Base-by-base conservation (phyloP, 2,329 filamentous ascomycete species). In the Xylariaceae sp. region DNA sequence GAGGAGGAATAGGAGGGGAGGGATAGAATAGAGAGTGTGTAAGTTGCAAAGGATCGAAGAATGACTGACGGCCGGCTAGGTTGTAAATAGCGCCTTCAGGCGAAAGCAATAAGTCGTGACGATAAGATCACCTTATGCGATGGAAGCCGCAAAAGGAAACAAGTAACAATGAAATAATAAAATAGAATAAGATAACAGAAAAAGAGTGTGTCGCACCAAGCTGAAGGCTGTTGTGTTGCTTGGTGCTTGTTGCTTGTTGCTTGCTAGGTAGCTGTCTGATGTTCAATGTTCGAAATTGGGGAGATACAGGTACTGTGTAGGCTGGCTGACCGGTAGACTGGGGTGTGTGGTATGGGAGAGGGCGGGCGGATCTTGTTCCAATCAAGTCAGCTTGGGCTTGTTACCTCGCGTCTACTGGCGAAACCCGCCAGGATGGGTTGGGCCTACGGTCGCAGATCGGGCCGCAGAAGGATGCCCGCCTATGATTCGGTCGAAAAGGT, bases 391-490 rank as follows among this genome's bases (percentile, higher is more conserved):
- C 59, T 60, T 65, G 59, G 62, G 54, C 52, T 57, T 57, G 58
- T 56, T 19, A 59, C 56, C 48, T 64, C 60, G 62, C 65, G 64
- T 59, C 61, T 66, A 67, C 65, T 63, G 57, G 60, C 54, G 65
- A 64, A 68, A 70, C 67, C 69, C 69, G 65, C 65, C 67, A 69
- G 67, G 59, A 66, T 63, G 67, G 32, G 67, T 61, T 58, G 63
- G 63, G 57, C 49, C 58, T 58, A 59, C 56, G 68, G 69, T 65
- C 67, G 69, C 69, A 71, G 68, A 62, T 65, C 61, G 62, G 69
- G 69, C 68, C 69, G 69, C 69, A 71, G 69, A 69, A 65, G 61
- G 62, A 62, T 65, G 61, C 50, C 57, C 64, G 60, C 65, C 66
- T 62, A 65, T 69, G 67, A 69, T 68, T 70, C 60, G 60, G 58